A percentile compares a stretch with the other conserved stretches of the same genome.
These are phyloP conservation scores for Crucibulum laeve DNA, from an alignment of 768 basidiomycete genomes.

Conservation along the genomic window DNA sequence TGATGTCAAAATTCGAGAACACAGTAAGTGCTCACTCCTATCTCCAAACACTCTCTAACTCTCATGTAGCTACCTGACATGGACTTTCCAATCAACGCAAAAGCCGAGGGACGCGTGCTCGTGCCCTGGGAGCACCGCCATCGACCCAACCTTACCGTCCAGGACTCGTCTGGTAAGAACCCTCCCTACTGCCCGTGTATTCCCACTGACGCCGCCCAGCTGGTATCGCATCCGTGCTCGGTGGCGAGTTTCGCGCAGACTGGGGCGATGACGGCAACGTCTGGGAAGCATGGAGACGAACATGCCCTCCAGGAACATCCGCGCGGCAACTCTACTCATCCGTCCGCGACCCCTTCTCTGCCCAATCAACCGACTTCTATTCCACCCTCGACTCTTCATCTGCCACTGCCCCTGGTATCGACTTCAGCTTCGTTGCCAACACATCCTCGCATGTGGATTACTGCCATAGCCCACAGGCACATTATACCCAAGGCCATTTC, in stretches of 20 bases:
- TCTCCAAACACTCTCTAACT: neutral
- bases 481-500: slow-evolving; percentile 89
- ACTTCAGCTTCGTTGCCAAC: slow-evolving; percentile 59
- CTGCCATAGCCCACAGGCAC: slow-evolving; percentile 79
- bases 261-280: slow-evolving; percentile 83
- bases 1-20: slow-evolving; percentile 68
- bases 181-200: neutral
- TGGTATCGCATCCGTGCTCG: slow-evolving; percentile 54
- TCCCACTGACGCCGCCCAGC: slow-evolving; percentile 25
- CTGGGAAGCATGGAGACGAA: slow-evolving; percentile 95
- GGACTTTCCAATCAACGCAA: slow-evolving; percentile 91
- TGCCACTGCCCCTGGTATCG: slow-evolving; percentile 31
- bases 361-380: slow-evolving; percentile 14
- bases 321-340: slow-evolving; percentile 85
- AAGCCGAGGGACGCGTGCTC: slow-evolving; percentile 89
- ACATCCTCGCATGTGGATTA: slow-evolving; percentile 73
- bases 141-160: slow-evolving; percentile 64
- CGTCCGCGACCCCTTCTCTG: slow-evolving; percentile 46
- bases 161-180: slow-evolving; percentile 36
- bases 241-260: slow-evolving; percentile 67
- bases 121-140: slow-evolving; percentile 87
- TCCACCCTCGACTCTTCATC: slow-evolving; percentile 17
- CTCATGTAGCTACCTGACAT: slow-evolving; percentile 77
- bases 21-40: slow-evolving; percentile 37
- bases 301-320: slow-evolving; percentile 73